Percentiles rank a stretch among this genome's conserved stretches.
Conservation (phyloP, 768 basidiomycete genomes). For the Podaxis mareebaensis region DNA sequence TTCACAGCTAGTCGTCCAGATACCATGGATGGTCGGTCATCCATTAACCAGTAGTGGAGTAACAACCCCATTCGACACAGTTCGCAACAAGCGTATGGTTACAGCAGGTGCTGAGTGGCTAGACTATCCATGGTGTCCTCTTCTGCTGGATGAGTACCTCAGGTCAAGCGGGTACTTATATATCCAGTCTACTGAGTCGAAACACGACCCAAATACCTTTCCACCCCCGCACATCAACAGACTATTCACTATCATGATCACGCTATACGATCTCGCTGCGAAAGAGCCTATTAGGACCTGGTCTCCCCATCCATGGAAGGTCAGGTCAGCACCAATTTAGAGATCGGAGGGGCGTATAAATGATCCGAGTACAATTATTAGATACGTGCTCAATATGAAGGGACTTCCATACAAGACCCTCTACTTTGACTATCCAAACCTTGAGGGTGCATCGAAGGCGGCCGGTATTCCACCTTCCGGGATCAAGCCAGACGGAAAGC, state of each 20-base stretch:
- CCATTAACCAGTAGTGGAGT: too few relatives aligned
- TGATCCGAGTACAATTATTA: not conserved
- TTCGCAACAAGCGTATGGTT: too few relatives aligned
- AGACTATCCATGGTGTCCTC: too few relatives aligned
- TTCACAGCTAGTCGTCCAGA: too few relatives aligned
- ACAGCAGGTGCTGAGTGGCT: too few relatives aligned
- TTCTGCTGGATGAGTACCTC: too few relatives aligned
- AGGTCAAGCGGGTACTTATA: not conserved
- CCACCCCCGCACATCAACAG: not conserved
- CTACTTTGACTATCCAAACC: conserved; percentile 13
- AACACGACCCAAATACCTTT: not conserved
- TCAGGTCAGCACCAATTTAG: not conserved
- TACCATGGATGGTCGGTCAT: too few relatives aligned
- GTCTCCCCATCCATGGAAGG: conserved; percentile 12
- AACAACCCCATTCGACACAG: too few relatives aligned
- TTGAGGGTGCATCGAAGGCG: not conserved
- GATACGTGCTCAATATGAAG: conserved; percentile 17
- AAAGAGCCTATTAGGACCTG: not conserved
- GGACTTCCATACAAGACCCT: conserved; percentile 12
- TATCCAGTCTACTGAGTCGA: not conserved
- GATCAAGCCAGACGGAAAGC: not conserved
- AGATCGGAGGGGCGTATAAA: not conserved
- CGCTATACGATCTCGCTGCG: conserved; percentile 16
- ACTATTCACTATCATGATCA: conserved; percentile 13
- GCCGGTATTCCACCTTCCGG: conserved; percentile 7